Evolutionary conservation across 2,329 filamentous ascomycete species (phyloP).

Genomic region (Colletotrichum zoysiae): DNA sequence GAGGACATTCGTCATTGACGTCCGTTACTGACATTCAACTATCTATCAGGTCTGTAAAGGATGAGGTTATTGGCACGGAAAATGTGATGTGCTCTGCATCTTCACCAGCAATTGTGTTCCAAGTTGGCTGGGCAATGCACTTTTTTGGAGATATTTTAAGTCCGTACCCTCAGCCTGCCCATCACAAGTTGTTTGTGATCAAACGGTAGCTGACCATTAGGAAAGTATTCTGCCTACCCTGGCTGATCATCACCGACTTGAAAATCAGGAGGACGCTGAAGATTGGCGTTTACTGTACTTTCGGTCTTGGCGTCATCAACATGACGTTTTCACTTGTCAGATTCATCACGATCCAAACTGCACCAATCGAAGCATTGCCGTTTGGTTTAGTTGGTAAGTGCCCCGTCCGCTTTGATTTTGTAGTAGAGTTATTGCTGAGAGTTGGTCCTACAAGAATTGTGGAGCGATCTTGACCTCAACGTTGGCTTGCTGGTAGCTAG

Average conservation of each 20-base stretch:
- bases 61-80: conserved; percentile 16
- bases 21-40: background rate
- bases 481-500: conserved; percentile 34
- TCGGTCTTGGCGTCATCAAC: conserved; percentile 37
- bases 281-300: conserved; percentile 35
- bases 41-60: conserved; percentile 9
- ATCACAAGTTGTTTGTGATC: background rate
- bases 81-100: conserved; percentile 35
- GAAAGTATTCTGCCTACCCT: conserved; percentile 27
- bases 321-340: conserved; percentile 35
- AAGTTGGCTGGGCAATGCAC: conserved; percentile 37
- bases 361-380: conserved; percentile 22
- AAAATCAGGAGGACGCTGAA: conserved; percentile 32
- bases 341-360: conserved; percentile 38
- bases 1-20: too few relatives aligned
- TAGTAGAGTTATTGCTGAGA: background rate
- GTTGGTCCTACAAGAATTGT: conserved; percentile 6
- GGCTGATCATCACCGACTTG: conserved; percentile 32
- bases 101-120: conserved; percentile 26
- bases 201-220: background rate
- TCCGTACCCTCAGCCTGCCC: background rate
- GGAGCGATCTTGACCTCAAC: conserved; percentile 36
- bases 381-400: conserved; percentile 33
- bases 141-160: conserved; percentile 34
- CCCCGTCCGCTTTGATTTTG: background rate